Base-by-base conservation (phyloP, 73 alveolate genomes). In the Symbiodinium natans region DNA sequence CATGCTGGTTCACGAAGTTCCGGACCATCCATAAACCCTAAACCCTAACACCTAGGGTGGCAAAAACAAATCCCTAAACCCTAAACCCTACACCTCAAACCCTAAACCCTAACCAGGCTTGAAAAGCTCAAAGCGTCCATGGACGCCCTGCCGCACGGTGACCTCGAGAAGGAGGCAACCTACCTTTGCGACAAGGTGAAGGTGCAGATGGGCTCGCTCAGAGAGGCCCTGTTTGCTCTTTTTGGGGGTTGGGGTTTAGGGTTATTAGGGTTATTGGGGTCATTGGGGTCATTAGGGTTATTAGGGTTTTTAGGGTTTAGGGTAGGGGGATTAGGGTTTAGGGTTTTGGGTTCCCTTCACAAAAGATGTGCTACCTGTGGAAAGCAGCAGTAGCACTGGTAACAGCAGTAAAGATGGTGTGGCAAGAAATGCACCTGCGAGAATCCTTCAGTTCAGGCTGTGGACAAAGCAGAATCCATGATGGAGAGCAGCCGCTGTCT, bases 111-210 rank as follows among this genome's bases (percentile, higher is more conserved):
- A n/a, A n/a, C n/a, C 36, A 88, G 95, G 95, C 95, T 88, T 3
- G 98, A 92, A 46, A 92, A 92, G 90, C 82, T 92, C 29, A 92
- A 92, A 43, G 46, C 39, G 5, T 42, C 54, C 82, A 11, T 92
- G 88, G 92, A 41, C 2, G 59, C 88, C 29, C 71, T 39, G 82
- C 98, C 98, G 10, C 98, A 92, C 31, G 95, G 95, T 1, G 98
- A 74, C 82, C 48, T 92, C 59, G 83, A 29, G 41, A 92, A 92
- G 82, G 98, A 92, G 56, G 98, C 98, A 1, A 86, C 42, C 2
- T 92, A 92, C 68, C 63, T 92, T 41, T 92, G 98, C 56, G 90
- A 92, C 92, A 92, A 71, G 38, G 82, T 92, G 40, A 92, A 92
- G 82, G 90, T 86, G 8, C 41, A 54, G 98, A 92, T 92, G 98